phyloP scores from a whole-genome alignment of 805 yeast genomes.

The Candida takata region DNA sequence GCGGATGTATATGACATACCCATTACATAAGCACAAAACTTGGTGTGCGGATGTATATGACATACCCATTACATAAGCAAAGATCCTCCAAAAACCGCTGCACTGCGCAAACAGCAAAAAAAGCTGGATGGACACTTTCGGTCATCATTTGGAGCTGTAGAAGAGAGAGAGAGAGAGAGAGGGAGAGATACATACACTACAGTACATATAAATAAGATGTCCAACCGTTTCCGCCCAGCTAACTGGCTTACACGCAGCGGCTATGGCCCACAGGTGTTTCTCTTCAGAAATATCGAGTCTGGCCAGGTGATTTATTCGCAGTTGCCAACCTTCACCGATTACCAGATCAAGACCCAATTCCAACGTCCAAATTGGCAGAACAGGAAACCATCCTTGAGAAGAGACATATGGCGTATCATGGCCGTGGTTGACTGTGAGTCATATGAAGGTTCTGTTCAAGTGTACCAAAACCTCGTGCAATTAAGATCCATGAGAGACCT shows the following conservation, averaged over 20 bases:
- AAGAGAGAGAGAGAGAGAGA: too few species aligned
- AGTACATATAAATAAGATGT: constrained; percentile 7
- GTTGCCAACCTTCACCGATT: constrained; percentile 52
- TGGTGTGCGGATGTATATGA: too few species aligned
- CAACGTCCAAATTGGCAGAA: constrained; percentile 86
- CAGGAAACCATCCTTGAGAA: constrained; percentile 68
- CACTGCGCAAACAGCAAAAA: too few species aligned
- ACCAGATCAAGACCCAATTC: constrained; percentile 49
- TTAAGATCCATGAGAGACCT: constrained; percentile 70
- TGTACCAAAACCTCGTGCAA: constrained; percentile 68
- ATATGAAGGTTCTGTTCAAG: constrained; percentile 60
- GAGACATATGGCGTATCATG: constrained; percentile 88
- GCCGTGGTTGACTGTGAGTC: constrained; percentile 65
- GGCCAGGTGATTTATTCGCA: constrained; percentile 91
- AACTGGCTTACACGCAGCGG: constrained; percentile 52
- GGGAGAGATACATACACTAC: too few species aligned
- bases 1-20: too few species aligned
- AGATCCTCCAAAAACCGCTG: too few species aligned
- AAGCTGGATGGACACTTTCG: too few species aligned
- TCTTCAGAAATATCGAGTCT: constrained; percentile 77
- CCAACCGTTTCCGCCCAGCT: constrained; percentile 43
- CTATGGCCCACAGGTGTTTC: constrained; percentile 75
- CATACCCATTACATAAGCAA: too few species aligned
- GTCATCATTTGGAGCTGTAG: too few species aligned
- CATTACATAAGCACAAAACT: too few species aligned